These are phyloP conservation scores for Artemisia annua DNA, from an alignment of 129 eudicot species.

Conservation along the genomic window DNA sequence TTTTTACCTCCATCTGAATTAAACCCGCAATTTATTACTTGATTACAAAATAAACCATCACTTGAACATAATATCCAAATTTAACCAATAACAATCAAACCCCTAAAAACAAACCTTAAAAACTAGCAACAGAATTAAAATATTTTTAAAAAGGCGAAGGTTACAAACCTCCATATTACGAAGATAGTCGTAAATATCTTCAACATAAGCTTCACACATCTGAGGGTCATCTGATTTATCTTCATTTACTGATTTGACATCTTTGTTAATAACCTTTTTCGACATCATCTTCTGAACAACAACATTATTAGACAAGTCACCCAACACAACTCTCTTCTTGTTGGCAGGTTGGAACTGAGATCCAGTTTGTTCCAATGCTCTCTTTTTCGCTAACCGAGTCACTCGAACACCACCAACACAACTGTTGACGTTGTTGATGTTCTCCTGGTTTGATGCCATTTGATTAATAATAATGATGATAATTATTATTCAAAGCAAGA, in stretches of 20 bases:
- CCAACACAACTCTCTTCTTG: constrained; percentile 56
- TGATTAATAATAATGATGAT: not conserved
- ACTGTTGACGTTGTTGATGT: not conserved
- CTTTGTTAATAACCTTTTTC: constrained; percentile 26
- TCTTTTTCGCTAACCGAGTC: constrained; percentile 65
- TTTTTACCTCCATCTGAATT: constrained; percentile 60
- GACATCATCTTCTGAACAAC: constrained; percentile 9
- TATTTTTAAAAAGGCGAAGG: too few species aligned
- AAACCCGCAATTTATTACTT: not conserved
- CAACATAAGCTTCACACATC: constrained; percentile 41
- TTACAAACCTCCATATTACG: constrained; percentile 63
- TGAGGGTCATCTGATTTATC: constrained; percentile 58
- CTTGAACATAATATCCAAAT: too few species aligned
- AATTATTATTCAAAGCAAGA: not conserved
- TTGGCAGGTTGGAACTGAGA: not conserved
- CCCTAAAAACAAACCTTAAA: too few species aligned
- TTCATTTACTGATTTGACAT: not conserved
- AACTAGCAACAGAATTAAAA: too few species aligned
- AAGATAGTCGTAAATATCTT: constrained; percentile 64
- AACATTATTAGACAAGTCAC: constrained; percentile 53
- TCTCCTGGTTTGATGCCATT: constrained; percentile 36
- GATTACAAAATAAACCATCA: too few species aligned
- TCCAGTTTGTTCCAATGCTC: constrained; percentile 47
- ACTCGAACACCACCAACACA: constrained; percentile 34
- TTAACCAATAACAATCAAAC: too few species aligned